Evolutionary conservation across 2,329 filamentous ascomycete species (phyloP), one percentile per base, ranked within the genome.

Genomic region (Penicillium sp.): DNA sequence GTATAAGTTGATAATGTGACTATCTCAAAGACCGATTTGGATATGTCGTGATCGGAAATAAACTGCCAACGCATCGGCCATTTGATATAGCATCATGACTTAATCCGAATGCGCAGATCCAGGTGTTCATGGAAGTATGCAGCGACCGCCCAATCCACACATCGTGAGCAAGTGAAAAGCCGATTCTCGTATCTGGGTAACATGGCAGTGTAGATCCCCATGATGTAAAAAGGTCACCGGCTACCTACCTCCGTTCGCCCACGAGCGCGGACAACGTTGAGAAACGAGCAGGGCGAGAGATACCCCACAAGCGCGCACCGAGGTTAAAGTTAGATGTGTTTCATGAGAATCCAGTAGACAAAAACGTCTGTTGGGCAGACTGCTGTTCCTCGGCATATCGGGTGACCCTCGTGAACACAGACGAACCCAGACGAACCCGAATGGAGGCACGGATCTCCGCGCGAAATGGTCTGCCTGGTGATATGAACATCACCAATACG

Each of bases 301-400:
- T 45, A 27, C 49, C 42, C 44, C 36, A 48, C 44, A 22, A 11
- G 39, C 11, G 18, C 21, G n/a, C 40, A 44, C 46, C 46, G 46
- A 54, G 46, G 32, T 31, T 24, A 3, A 38, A 34, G 14, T 14
- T 47, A 31, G 16, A 9, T 16, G 27, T 27, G 31, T 36, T 36
- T 36, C 14, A 36, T 36, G 34, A 8, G 11, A 3, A 24, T 29
- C 34, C 34, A 32, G 34, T 24, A 27, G 14, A 11, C 14, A 32
- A 22, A 27, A 14, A 18, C 29, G 47, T 18, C 18, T 2, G 18
- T 46, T 22, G 43, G 39, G 43, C 39, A 14, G 14, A 43, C 48
- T 36, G 38, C 34, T 54, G 54, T 61, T 54, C 56, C 56, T 56
- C 56, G 56, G 60, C 54, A 58, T 54, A 43, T 55, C 50, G 54